Base-by-base conservation (phyloP, 2,329 filamentous ascomycete genomes). In the Neonectria neomacrospora region DNA sequence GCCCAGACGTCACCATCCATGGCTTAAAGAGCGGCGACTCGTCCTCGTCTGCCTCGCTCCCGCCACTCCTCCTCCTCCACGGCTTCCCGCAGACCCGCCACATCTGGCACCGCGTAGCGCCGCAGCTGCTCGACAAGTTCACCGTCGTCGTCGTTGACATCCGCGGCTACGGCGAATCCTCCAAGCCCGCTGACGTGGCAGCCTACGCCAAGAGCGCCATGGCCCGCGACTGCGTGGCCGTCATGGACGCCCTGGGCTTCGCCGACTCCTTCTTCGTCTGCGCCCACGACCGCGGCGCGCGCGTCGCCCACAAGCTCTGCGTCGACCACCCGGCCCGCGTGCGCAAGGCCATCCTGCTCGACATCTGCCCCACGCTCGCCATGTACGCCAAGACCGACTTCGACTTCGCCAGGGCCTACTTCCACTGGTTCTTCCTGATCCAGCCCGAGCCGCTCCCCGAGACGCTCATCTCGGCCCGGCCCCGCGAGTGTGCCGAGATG, bases 381-480 rank as follows among this genome's bases (percentile, higher is more conserved):
- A 87, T 87, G 82, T 88, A 82, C 75, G 75, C 76, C 52, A 74
- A 79, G 16, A 80, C 80, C 3, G 67, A 80, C 54, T 67, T 78
- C 5, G 73, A 74, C 0, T 83, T 86, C 62, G 82, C 84, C 1
- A 77, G 77, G 28, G 78, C 80, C 0, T 88, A 87, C 72, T 88
- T 83, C 68, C 86, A 88, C 73, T 88, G 86, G 85, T 86, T 86
- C 55, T 83, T 88, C 65, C 78, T 88, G 20, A 84, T 86, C 9
- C 86, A 88, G 70, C 72, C 76, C 0, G 75, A 75, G 5, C 83
- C 86, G 0, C 78, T 88, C 5, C 85, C 83, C 0, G 85, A 87
- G 69, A 80, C 78, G 42, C 74, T 86, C 50, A 81, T 82, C 65
- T 74, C 74, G 0, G 73, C 70, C 0, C 71, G 76, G 23, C 79